Evolutionary conservation across 140 eudicot species (phyloP), one percentile per base, ranked within the genome.

Genomic region (Bidens hawaiensis): DNA sequence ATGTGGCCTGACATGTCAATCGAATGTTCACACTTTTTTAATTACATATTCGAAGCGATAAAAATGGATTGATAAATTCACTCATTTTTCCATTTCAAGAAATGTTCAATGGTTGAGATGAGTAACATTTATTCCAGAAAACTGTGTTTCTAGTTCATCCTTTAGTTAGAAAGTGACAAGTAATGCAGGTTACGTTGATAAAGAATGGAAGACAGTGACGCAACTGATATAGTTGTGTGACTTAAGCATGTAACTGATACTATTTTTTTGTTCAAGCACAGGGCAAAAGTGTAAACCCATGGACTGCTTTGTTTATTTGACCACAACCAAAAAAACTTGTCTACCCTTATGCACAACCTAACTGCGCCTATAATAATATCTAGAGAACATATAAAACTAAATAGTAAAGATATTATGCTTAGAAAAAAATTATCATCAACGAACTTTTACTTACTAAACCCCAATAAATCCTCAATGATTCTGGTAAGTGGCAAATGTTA

Each of bases 81-180:
- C 61, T 54, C 40, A 4, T 54, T 27, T 54, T 54, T 54, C 41
- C 6, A 54, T 54, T 54, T 5, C 14, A 54, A 54, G 7, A 54
- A 54, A 28, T 15, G 15, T 25, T 52, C 41, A 54, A 54, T 6
- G 41, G n/a, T n/a, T 28, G 9, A 27, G 41, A 54, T 12, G 6
- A 28, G 14, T 54, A 28, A 54, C 42, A 52, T 24, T 13, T 5
- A 23, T 52, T 49, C 36, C 38, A 52, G 25, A 4, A 8, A 27
- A n/a, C n/a, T 55, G 41, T 55, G n/a, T 55, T 18, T 55, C 23
- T 28, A 55, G 61, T 28, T 54, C 61, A 54, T 54, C 18, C 41
- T 55, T 27, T 27, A n/a, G 41, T 55, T 28, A n/a, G 14, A 55
- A 28, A n/a, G n/a, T 27, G 21, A 15, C 41, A 28, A 55, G 1